Evolutionary conservation across 768 basidiomycete genomes (phyloP).

Genomic region (Mycena vulgaris): DNA sequence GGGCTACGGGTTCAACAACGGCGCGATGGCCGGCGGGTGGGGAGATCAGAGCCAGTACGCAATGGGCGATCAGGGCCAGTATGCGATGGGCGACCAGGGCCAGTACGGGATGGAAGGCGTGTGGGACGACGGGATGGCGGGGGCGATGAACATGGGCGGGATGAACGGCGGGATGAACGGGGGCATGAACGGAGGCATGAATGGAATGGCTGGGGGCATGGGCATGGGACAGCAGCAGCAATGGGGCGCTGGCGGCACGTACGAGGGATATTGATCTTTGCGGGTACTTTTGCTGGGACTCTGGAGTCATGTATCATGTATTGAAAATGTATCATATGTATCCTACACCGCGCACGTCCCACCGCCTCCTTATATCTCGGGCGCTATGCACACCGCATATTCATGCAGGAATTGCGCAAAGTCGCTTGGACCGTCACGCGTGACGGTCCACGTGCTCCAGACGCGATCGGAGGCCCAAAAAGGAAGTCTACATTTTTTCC

Average conservation of each 20-base stretch:
- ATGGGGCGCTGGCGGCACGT: constrained; percentile 15
- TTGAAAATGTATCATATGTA: neutral
- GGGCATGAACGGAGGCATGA: constrained; percentile 5
- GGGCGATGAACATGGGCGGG: constrained; percentile 60
- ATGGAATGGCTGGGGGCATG: constrained; percentile 2
- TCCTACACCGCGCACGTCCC: no score
- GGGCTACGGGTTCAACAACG: constrained; percentile 51
- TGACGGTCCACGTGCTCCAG: neutral
- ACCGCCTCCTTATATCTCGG: no score
- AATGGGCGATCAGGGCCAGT: constrained; percentile 42
- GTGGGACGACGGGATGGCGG: constrained; percentile 55
- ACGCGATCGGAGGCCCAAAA: neutral
- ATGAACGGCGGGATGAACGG: constrained; percentile 61
- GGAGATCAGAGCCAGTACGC: constrained; percentile 41
- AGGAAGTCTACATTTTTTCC: constrained; percentile 13
- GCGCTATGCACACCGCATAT: no score
- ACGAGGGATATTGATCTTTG: constrained; percentile 29
- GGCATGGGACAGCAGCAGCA: constrained; percentile 30
- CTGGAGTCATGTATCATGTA: constrained; percentile 28
- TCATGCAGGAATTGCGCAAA: no score
- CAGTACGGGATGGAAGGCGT: constrained; percentile 54
- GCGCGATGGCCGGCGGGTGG: constrained; percentile 51
- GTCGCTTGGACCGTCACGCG: no score
- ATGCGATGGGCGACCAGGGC: constrained; percentile 53
- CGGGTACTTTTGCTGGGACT: constrained; percentile 19